A percentile compares a stretch with the other conserved stretches of the same genome.
These are phyloP conservation scores for Ananas comosus DNA, from an alignment of 176 grass and related monocot genomes.

Conservation along the genomic window DNA sequence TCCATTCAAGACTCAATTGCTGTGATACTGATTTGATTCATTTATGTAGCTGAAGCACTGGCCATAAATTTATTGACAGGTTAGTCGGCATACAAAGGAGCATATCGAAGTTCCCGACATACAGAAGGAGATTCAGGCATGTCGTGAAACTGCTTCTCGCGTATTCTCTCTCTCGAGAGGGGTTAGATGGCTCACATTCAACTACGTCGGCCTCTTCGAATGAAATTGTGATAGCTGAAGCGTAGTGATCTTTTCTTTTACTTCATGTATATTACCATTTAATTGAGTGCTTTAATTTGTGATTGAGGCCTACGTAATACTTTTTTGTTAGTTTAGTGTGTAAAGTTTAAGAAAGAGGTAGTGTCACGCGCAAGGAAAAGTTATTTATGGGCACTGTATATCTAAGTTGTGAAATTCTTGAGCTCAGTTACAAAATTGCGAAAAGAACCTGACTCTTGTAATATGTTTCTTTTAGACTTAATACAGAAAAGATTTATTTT, in stretches of 20 bases:
- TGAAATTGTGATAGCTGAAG: conserved; percentile 48
- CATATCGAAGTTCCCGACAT: conserved; percentile 70
- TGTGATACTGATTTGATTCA: not conserved
- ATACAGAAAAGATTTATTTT: too few species aligned
- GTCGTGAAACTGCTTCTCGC: conserved; percentile 53
- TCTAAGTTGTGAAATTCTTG: not conserved
- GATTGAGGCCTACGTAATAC: not conserved
- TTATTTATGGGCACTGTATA: not conserved
- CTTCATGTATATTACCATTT: too few species aligned
- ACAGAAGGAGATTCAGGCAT: conserved; percentile 63
- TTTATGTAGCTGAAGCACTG: not conserved
- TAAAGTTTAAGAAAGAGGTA: not conserved
- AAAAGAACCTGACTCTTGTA: not conserved
- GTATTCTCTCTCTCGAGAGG: conserved; percentile 45
- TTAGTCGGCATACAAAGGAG: conserved; percentile 66
- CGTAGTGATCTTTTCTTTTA: conserved; percentile 17
- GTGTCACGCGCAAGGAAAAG: not conserved
- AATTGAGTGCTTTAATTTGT: not conserved
- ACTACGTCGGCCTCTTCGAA: conserved; percentile 10
- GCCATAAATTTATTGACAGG: conserved; percentile 27
- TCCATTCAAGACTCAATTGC: not conserved
- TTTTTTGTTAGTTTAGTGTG: not conserved
- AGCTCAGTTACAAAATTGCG: not conserved
- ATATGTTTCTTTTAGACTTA: not conserved
- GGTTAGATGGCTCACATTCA: conserved; percentile 27